Base-by-base conservation (phyloP, 192 early-diverging fungal species). In the Gamsiella multidivaricata region DNA sequence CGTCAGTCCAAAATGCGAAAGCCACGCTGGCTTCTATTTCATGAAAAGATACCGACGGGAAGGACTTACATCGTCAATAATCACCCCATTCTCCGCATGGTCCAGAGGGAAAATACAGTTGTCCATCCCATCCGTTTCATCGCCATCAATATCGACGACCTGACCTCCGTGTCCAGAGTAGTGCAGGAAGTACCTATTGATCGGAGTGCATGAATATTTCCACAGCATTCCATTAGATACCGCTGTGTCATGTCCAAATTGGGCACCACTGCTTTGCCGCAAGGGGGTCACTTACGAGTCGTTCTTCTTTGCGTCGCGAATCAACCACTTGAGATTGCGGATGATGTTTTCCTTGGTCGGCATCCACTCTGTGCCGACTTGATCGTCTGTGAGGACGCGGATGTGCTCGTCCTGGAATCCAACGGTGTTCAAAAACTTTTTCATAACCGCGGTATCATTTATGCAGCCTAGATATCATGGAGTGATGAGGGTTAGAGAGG, bases 271-370 rank as follows among this genome's bases (percentile, higher is more conserved):
- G n/a, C n/a, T n/a, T n/a, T n/a, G n/a, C n/a, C n/a, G n/a, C n/a
- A n/a, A n/a, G n/a, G n/a, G n/a, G n/a, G n/a, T n/a, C n/a, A n/a
- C 81, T 25, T 88, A 80, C 51, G 84, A 78, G 60, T 88, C 87
- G 11, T 86, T 81, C 47, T 80, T 65, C 68, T 81, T 51, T 9
- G 84, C 82, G 50, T 70, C 83, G 18, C 42, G 63, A n/a, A 88
- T 80, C 31, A 88, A 65, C 86, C 86, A 88, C 29, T 73, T 20
- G 56, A 88, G 70, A 11, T 72, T 82, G 7, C 58, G 28, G n/a
- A 89, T 23, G 31, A 88, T 86, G 67, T 88, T 88, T 12, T 71
- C 57, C 15, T 45, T 47, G 1, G 84, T 88, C 23, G 87, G 87
- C 57, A 73, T 63, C 53, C 58, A 72, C 3, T 22, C 12, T 1